Conservation (phyloP, 345 rosid species). For the Odontarrhena argentea region DNA sequence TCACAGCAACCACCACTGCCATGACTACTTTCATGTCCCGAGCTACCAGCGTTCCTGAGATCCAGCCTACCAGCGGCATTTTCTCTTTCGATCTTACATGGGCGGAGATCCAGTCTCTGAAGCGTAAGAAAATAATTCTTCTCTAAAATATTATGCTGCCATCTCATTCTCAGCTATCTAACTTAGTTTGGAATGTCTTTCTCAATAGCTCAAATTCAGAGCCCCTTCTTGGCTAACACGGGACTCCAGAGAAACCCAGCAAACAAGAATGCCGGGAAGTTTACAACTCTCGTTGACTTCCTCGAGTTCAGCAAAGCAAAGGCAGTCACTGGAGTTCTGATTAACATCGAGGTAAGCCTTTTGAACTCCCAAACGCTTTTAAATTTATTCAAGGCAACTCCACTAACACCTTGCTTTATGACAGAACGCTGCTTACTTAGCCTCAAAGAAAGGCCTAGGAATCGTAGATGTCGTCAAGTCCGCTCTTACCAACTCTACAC, state of each 20-base stretch:
- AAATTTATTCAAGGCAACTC: background rate
- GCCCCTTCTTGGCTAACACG: conserved; percentile 48
- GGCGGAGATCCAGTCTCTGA: conserved; percentile 77
- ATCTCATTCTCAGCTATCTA: background rate
- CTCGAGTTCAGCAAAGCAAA: conserved; percentile 73
- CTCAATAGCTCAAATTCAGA: conserved; percentile 67
- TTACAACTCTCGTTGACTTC: conserved; percentile 61
- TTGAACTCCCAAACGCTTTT: background rate
- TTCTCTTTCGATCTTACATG: conserved; percentile 89
- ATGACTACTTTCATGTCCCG: conserved; percentile 54
- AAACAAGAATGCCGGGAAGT: conserved; percentile 65
- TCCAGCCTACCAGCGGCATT: conserved; percentile 63
- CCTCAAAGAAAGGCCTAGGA: conserved; percentile 76
- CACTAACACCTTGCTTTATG: background rate
- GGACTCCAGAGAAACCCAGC: conserved; percentile 61
- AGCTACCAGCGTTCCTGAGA: conserved; percentile 57
- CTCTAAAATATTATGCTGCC: background rate
- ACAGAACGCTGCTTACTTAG: conserved; percentile 90
- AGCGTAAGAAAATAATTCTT: conserved; percentile 51
- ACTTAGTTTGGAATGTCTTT: background rate
- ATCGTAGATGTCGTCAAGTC: conserved; percentile 51
- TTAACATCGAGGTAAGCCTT: conserved; percentile 63
- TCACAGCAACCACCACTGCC: conserved; percentile 62
- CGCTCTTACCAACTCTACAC: conserved; percentile 61
- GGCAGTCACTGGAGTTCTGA: conserved; percentile 70